Conservation (phyloP, 805 yeast species). For the Ogataea zsoltii region DNA sequence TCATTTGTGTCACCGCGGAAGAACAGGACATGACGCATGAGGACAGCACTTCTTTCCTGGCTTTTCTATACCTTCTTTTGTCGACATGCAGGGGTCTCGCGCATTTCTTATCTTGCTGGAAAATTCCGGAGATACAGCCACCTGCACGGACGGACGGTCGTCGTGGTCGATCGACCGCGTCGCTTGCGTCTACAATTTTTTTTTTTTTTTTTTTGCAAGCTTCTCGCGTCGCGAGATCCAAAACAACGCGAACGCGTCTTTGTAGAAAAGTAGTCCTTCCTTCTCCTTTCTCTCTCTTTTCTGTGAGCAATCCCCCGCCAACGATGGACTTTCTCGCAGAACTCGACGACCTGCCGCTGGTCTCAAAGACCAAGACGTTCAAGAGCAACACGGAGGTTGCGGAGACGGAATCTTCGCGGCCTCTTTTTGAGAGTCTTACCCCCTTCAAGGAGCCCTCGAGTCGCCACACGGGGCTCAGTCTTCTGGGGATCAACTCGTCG, state of each 20-base stretch:
- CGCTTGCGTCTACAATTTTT: no score
- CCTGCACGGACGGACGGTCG: not conserved
- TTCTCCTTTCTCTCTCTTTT: not conserved
- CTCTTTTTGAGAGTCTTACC: not conserved
- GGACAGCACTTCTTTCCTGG: not conserved
- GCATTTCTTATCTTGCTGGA: slow-evolving; percentile 6
- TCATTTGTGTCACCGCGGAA: no score
- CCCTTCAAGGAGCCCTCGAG: no score
- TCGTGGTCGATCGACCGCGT: slow-evolving; percentile 1
- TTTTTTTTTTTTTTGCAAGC: no score
- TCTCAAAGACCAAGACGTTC: slow-evolving; percentile 9
- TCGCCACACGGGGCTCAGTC: slow-evolving; percentile 10
- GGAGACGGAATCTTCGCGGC: not conserved
- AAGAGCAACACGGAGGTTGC: not conserved
- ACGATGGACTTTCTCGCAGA: slow-evolving; percentile 25
- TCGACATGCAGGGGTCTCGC: slow-evolving; percentile 1
- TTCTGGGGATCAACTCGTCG: slow-evolving; percentile 18
- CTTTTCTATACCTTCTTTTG: not conserved
- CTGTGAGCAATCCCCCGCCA: not conserved
- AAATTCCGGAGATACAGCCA: not conserved
- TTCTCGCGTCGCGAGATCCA: not conserved
- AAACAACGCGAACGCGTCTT: not conserved
- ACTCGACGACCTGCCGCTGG: slow-evolving; percentile 19
- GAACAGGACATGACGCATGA: no score
- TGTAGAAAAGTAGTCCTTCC: not conserved